Conservation (phyloP, 83 land plant species). For the Larix sibirica region DNA sequence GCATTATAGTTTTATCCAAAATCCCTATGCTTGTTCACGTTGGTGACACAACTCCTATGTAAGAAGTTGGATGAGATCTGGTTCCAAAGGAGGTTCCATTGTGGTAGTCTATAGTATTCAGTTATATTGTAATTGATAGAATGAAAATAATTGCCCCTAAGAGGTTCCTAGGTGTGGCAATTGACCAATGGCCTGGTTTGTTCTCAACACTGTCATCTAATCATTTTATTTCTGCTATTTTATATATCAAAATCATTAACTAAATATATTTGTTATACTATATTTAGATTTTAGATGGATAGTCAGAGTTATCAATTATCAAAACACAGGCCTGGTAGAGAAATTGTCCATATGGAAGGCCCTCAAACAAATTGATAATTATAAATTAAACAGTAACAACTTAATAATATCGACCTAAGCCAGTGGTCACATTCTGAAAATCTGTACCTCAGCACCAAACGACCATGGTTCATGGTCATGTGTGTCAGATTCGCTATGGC, state of each 20-base stretch:
- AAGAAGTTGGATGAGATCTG: neutral
- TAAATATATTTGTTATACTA: neutral
- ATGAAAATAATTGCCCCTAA: neutral
- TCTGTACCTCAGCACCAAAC: conserved; percentile 89
- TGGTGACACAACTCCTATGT: no score
- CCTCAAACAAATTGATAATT: neutral
- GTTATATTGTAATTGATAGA: neutral
- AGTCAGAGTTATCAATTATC: neutral
- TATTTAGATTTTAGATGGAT: no score
- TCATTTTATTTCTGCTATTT: neutral
- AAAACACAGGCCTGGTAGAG: neutral
- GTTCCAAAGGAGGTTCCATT: neutral
- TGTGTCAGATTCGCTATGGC: conserved; percentile 81
- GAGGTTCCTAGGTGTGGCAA: neutral
- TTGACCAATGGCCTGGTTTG: neutral
- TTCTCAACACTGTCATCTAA: neutral
- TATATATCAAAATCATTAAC: no score
- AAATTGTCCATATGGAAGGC: neutral
- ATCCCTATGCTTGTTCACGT: no score
- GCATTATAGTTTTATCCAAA: no score
- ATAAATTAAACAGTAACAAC: neutral
- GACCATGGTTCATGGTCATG: conserved; percentile 97
- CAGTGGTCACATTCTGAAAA: neutral
- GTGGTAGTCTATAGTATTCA: neutral
- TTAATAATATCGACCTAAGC: neutral